phyloP scores from a whole-genome alignment of 2,329 filamentous ascomycete genomes.

The Calonectria fujianensis region DNA sequence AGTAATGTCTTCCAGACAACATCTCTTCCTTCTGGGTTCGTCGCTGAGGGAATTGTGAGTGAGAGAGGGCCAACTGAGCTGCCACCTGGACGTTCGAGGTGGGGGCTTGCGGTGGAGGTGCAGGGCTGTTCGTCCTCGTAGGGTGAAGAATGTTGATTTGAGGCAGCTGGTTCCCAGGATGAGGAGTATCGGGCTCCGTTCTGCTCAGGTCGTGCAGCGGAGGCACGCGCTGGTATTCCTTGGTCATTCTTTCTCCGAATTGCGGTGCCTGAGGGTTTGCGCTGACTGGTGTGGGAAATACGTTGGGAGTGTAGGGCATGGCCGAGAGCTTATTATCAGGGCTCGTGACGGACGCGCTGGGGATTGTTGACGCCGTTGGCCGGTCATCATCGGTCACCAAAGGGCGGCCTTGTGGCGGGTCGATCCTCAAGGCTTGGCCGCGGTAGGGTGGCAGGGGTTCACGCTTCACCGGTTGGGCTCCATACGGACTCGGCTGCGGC shows the following conservation, averaged over 20 bases:
- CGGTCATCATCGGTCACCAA: conserved; percentile 75
- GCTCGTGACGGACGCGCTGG: conserved; percentile 74
- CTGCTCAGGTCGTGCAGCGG: conserved; percentile 76
- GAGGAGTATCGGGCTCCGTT: conserved; percentile 73
- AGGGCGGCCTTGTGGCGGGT: conserved; percentile 76
- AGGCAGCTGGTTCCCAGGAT: conserved; percentile 71
- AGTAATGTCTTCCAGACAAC: conserved; percentile 86
- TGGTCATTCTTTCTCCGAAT: conserved; percentile 70
- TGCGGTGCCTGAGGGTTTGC: conserved; percentile 68
- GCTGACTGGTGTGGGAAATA: conserved; percentile 78
- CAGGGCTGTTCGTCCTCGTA: conserved; percentile 69
- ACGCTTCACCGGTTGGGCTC: conserved; percentile 67
- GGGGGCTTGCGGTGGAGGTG: conserved; percentile 61
- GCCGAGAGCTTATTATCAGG: conserved; percentile 79
- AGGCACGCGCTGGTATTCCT: conserved; percentile 77
- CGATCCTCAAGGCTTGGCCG: conserved; percentile 77
- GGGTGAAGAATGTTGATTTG: conserved; percentile 75
- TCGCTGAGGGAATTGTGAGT: conserved; percentile 69
- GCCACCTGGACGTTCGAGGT: conserved; percentile 71
- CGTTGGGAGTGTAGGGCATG: conserved; percentile 73
- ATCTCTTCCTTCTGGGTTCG: conserved; percentile 92
- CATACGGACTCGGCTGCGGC: conserved; percentile 68
- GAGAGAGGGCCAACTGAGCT: conserved; percentile 76
- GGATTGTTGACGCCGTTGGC: conserved; percentile 75
- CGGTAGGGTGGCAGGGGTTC: conserved; percentile 77